phyloP scores from a whole-genome alignment of 495 filamentous ascomycete genomes.

The Coniosporium apollinis region DNA sequence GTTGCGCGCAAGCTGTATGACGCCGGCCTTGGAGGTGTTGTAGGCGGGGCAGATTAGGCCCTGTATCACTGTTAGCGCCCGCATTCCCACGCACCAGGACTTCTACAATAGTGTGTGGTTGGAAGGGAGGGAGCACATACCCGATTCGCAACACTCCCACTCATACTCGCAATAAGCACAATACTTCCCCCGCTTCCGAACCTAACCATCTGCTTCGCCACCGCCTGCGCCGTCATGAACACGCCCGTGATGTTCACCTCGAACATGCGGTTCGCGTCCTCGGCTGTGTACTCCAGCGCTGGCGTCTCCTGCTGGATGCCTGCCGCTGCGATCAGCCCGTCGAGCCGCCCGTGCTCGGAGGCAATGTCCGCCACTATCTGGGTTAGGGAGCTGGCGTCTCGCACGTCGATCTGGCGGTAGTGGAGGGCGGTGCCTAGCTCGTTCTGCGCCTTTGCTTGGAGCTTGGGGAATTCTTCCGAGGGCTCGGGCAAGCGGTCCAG shows the following conservation, averaged over 20 bases:
- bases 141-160: conserved; percentile 59
- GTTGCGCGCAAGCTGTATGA: conserved; percentile 69
- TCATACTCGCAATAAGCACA: conserved; percentile 64
- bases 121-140: conserved; percentile 20
- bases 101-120: neutral
- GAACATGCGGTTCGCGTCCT: conserved; percentile 49
- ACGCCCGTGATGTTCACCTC: conserved; percentile 60
- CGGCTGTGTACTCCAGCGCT: conserved; percentile 50
- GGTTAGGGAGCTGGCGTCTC: conserved; percentile 54
- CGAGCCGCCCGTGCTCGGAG: conserved; percentile 51
- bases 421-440: conserved; percentile 53
- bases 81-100: neutral
- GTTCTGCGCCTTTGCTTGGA: conserved; percentile 44
- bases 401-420: conserved; percentile 75
- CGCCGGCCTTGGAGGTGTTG: conserved; percentile 79
- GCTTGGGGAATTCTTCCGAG: conserved; percentile 39
- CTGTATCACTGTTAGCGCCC: conserved; percentile 19
- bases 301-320: conserved; percentile 60
- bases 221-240: conserved; percentile 64
- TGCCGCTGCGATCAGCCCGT: conserved; percentile 70
- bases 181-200: conserved; percentile 44
- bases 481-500: conserved; percentile 36
- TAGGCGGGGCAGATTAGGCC: conserved; percentile 64
- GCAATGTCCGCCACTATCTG: conserved; percentile 51
- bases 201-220: conserved; percentile 57